Percentiles rank a stretch among this genome's conserved stretches.
Conservation (phyloP, 768 basidiomycete genomes). For the Russula compacta region DNA sequence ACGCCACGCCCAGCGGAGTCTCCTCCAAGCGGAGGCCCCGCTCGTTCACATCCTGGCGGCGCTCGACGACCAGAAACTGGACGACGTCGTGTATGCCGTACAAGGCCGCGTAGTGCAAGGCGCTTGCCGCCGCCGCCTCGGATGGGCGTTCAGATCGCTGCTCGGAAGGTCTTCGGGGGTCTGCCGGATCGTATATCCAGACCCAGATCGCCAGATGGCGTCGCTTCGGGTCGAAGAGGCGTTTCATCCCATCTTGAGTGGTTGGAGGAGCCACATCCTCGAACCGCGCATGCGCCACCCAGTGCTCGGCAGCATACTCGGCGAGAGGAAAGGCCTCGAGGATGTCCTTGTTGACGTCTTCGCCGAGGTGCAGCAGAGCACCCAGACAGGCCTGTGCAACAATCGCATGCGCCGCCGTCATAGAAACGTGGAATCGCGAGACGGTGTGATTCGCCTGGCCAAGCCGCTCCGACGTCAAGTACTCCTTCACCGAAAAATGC, state of each 20-base stretch:
- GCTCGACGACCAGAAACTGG: neutral
- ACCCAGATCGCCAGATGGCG: neutral
- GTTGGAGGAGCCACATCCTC: neutral
- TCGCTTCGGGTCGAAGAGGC: neutral
- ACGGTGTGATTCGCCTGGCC: neutral
- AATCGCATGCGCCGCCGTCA: neutral
- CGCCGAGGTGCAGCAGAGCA: neutral
- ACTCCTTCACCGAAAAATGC: constrained; percentile 9
- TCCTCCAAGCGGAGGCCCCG: neutral
- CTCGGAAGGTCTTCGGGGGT: too few species aligned
- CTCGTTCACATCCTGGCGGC: neutral
- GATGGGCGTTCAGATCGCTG: neutral
- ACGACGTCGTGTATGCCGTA: neutral
- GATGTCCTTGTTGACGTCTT: neutral
- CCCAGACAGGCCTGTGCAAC: neutral
- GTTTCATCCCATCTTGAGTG: neutral
- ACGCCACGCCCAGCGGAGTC: neutral
- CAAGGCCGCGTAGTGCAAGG: neutral
- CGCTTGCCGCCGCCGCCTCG: neutral
- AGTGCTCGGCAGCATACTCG: neutral
- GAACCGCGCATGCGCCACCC: neutral
- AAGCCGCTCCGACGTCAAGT: neutral
- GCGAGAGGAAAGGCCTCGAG: neutral
- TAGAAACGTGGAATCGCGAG: neutral
- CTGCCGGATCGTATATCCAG: neutral